phyloP scores from a whole-genome alignment of 2,329 filamentous ascomycete genomes.

The Paracamarosporium sp. region DNA sequence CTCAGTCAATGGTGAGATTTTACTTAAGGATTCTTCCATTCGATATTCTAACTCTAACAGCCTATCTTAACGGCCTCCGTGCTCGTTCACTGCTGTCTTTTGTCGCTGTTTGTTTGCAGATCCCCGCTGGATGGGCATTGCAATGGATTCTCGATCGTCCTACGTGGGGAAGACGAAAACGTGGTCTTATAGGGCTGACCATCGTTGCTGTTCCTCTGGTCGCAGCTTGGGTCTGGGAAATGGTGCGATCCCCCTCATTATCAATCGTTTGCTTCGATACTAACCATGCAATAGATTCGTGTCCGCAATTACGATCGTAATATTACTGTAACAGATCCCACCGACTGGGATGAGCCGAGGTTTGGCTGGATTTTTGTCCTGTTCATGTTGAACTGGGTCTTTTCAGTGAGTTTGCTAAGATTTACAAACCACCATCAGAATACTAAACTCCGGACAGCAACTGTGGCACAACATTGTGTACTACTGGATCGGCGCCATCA shows the following conservation, averaged over 20 bases:
- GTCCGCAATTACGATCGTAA: conserved; percentile 38
- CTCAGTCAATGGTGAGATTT: conserved; percentile 37
- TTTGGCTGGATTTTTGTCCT: conserved; percentile 39
- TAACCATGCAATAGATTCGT: conserved; percentile 26
- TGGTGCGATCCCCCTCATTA: conserved; percentile 19
- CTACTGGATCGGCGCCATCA: conserved; percentile 41
- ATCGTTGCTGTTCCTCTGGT: conserved; percentile 32
- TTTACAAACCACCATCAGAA: no score
- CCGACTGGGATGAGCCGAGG: conserved; percentile 32
- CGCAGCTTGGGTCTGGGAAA: conserved; percentile 40
- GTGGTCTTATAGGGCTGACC: conserved; percentile 34
- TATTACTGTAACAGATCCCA: conserved; percentile 25
- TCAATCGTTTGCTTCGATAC: not conserved
- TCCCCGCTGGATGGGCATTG: conserved; percentile 38
- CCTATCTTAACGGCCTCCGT: conserved; percentile 37
- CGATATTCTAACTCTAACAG: conserved; percentile 9
- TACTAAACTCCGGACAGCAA: conserved; percentile 18
- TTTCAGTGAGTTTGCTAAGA: conserved; percentile 18
- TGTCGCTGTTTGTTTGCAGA: conserved; percentile 36
- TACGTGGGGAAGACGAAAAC: conserved; percentile 36
- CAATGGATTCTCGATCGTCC: conserved; percentile 37
- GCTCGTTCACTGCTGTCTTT: conserved; percentile 36
- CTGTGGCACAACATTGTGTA: conserved; percentile 42
- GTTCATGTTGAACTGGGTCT: conserved; percentile 41
- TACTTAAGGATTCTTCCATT: not conserved